Percentiles rank a stretch among this genome's conserved stretches.
Conservation (phyloP, 2,329 filamentous ascomycete species). For the Diaporthe destruens region DNA sequence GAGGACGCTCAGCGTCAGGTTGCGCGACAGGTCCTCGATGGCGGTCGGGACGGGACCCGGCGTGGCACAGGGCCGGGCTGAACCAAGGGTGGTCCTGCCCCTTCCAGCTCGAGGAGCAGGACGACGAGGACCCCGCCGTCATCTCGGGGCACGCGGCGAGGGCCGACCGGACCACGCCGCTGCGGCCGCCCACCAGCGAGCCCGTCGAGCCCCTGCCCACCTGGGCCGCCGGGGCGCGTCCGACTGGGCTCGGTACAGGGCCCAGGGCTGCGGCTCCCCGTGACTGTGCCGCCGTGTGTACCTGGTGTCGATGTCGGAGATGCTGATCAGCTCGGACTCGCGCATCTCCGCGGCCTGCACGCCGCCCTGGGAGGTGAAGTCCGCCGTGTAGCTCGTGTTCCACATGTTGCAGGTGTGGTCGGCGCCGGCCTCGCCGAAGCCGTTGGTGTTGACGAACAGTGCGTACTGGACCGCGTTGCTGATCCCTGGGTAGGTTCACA, state of each 20-base stretch:
- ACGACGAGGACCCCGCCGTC: background rate
- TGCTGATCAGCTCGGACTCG: background rate
- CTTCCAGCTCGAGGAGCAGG: too few relatives aligned
- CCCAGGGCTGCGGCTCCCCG: background rate
- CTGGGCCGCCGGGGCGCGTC: background rate
- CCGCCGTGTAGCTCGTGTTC: constrained; percentile 8
- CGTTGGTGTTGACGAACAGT: constrained; percentile 4
- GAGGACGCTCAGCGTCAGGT: constrained; percentile 9
- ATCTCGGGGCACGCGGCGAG: constrained; percentile 8
- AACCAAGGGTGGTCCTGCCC: background rate
- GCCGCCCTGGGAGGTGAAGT: background rate
- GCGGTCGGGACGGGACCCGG: background rate
- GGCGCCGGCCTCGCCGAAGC: background rate
- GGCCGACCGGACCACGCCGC: background rate
- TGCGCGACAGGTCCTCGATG: constrained; percentile 13
- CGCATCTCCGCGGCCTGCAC: background rate
- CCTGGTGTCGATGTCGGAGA: background rate
- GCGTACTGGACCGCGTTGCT: background rate
- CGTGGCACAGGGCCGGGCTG: background rate
- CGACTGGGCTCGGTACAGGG: background rate
- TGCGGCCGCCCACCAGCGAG: background rate
- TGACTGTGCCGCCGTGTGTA: background rate
- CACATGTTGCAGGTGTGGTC: constrained; percentile 4
- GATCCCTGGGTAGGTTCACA: background rate
- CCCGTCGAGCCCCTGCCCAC: background rate